phyloP scores from a whole-genome alignment of 75 land plant species.

The Selaginella moellendorffii region DNA sequence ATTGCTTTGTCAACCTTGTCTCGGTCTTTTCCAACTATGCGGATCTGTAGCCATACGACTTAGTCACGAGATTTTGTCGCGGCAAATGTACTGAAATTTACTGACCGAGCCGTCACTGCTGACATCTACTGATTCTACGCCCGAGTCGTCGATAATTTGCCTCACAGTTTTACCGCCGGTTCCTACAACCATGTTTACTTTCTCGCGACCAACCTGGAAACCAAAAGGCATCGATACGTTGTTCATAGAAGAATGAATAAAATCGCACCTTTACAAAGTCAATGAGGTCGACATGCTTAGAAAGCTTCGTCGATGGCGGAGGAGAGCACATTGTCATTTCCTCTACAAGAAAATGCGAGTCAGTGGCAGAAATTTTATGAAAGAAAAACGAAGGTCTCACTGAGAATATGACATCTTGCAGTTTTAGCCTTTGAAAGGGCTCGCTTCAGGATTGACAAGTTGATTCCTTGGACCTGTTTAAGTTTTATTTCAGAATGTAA shows the following conservation, averaged over 20 bases:
- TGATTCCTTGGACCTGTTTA: slow-evolving; percentile 75
- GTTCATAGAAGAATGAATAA: no score
- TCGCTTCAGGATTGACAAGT: slow-evolving; percentile 46
- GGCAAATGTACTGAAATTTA: neutral
- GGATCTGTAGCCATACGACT: neutral
- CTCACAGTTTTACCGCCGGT: slow-evolving; percentile 82
- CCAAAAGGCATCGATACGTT: neutral
- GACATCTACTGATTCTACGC: slow-evolving; percentile 66
- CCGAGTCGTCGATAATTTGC: slow-evolving; percentile 75
- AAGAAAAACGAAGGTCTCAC: slow-evolving; percentile 21
- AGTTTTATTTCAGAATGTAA: neutral
- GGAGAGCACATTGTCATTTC: slow-evolving; percentile 78
- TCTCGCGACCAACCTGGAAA: slow-evolving; percentile 52
- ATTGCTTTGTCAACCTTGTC: neutral
- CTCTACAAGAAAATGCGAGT: slow-evolving; percentile 25
- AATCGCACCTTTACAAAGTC: slow-evolving; percentile 66
- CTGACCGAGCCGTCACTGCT: slow-evolving; percentile 71
- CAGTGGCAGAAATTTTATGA: slow-evolving; percentile 13
- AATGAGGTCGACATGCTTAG: slow-evolving; percentile 73
- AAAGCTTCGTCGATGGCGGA: slow-evolving; percentile 54
- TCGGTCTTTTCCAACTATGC: slow-evolving; percentile 1
- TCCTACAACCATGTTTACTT: slow-evolving; percentile 66
- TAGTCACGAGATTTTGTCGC: no score
- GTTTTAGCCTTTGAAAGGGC: slow-evolving; percentile 75
- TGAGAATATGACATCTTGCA: slow-evolving; percentile 66